phyloP scores from a whole-genome alignment of 805 yeast species.

The Maudiozyma serrabonitensis region DNA sequence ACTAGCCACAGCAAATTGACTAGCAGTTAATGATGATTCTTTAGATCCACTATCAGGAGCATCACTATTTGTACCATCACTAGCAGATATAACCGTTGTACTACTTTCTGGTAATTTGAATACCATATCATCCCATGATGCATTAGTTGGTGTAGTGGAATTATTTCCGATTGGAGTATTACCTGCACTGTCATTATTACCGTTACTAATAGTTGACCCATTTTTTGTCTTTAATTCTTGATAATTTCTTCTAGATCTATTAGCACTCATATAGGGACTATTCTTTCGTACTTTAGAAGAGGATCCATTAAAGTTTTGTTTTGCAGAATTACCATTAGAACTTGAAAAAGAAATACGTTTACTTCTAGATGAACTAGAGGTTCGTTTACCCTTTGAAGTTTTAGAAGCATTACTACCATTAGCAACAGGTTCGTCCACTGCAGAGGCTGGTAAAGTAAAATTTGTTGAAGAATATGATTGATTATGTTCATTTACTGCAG shows the following conservation, averaged over 20 bases:
- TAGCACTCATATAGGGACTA: conserved; percentile 23
- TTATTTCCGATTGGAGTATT: neutral
- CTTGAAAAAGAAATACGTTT: conserved; percentile 3
- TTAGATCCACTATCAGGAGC: neutral
- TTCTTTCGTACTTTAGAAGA: conserved; percentile 26
- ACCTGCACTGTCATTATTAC: neutral
- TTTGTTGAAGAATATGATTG: conserved; percentile 4
- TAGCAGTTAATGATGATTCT: neutral
- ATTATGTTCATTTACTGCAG: conserved; percentile 18
- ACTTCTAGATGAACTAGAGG: conserved; percentile 2
- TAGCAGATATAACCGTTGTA: neutral
- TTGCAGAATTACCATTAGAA: neutral
- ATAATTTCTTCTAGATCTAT: conserved; percentile 9
- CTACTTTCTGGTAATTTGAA: conserved; percentile 24
- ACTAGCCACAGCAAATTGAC: neutral
- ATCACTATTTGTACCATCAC: neutral
- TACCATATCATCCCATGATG: conserved; percentile 22
- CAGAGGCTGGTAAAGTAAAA: conserved; percentile 12
- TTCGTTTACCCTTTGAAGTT: neutral
- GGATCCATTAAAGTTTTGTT: conserved; percentile 2
- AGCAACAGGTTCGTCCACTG: neutral
- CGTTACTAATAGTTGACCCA: neutral
- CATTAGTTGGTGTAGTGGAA: neutral
- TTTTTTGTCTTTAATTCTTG: conserved; percentile 3
- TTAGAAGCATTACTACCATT: neutral